Percentiles rank a stretch among this genome's conserved stretches.
phyloP scores from a whole-genome alignment of 305 asterid species.

The Solanum chacoense region DNA sequence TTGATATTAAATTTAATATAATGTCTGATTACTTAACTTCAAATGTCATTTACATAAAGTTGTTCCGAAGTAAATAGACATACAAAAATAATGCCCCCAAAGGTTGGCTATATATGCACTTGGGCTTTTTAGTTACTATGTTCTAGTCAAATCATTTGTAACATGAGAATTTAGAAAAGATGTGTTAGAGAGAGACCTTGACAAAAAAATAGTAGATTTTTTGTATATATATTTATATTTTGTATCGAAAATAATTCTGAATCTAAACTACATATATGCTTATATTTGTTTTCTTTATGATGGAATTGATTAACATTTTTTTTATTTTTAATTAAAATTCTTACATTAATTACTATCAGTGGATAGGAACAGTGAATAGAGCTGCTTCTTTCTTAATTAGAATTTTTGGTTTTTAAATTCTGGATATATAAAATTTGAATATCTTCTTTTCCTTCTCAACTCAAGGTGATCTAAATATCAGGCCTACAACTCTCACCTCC shows the following conservation, averaged over 20 bases:
- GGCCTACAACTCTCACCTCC: background rate
- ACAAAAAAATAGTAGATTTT: background rate
- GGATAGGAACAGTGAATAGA: background rate
- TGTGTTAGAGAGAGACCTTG: background rate
- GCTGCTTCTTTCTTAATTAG: rapidly evolving
- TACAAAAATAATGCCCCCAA: background rate
- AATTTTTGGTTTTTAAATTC: rapidly evolving
- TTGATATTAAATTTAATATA: background rate
- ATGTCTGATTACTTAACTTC: background rate
- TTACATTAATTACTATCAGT: background rate
- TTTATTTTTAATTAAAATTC: background rate
- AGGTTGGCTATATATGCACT: background rate
- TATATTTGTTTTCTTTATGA: background rate
- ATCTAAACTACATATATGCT: background rate
- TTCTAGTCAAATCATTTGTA: background rate
- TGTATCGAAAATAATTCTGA: background rate
- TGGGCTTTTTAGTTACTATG: background rate
- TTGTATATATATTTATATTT: background rate
- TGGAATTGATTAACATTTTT: background rate
- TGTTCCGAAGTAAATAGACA: background rate
- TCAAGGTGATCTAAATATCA: background rate
- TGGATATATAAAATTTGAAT: background rate
- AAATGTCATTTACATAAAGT: background rate
- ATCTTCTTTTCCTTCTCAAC: background rate
- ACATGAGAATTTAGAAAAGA: background rate